phyloP scores from a whole-genome alignment of 2,329 filamentous ascomycete species.

The Thielaviopsis ethacetica region DNA sequence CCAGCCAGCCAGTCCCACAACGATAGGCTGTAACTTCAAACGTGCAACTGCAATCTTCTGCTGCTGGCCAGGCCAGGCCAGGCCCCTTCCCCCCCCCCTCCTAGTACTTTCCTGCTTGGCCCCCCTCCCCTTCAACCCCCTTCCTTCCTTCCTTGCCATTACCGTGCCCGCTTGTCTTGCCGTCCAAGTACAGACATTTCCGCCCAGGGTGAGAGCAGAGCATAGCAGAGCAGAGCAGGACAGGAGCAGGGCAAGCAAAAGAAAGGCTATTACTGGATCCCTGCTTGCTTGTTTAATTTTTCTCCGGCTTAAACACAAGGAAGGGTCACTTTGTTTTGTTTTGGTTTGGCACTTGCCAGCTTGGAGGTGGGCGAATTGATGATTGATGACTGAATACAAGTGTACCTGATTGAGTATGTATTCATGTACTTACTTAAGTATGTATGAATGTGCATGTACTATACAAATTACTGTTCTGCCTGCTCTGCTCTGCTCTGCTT shows the following conservation, averaged over 20 bases:
- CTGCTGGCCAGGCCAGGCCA: no score
- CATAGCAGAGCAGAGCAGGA: no score
- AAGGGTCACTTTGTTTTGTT: background rate
- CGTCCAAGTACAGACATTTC: background rate
- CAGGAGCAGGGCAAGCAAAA: background rate
- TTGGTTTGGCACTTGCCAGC: background rate
- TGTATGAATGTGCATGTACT: background rate
- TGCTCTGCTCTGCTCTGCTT: background rate
- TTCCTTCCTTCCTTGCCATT: background rate
- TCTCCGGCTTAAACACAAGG: background rate
- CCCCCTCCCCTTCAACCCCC: background rate
- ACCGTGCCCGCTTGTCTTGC: no score
- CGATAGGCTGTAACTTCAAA: background rate
- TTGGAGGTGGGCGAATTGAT: no score
- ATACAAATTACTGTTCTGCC: background rate
- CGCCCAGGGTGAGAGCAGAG: background rate
- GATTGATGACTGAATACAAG: background rate
- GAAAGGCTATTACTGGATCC: background rate
- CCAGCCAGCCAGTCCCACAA: background rate
- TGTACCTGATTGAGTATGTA: no score
- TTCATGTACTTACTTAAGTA: no score
- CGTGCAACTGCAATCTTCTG: no score
- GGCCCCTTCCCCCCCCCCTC: background rate
- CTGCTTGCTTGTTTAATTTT: background rate
- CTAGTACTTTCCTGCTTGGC: background rate